A percentile compares a stretch with the other conserved stretches of the same genome.
These are phyloP conservation scores for Colletotrichum sp. DNA, from an alignment of 2,329 filamentous ascomycete species.

Conservation along the genomic window DNA sequence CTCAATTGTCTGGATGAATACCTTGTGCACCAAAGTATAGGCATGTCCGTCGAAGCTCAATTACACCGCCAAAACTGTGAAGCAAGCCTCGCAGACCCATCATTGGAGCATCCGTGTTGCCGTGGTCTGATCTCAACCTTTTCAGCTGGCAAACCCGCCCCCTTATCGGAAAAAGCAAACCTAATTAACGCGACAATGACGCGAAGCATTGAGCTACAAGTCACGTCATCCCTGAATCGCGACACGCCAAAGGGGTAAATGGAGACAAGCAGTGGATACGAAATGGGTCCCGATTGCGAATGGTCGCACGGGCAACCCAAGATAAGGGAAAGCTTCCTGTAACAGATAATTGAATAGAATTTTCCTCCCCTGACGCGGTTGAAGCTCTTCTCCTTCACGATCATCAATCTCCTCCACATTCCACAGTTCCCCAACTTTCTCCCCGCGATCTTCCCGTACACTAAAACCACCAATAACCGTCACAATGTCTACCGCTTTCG, in stretches of 20 bases:
- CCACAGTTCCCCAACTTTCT: background rate
- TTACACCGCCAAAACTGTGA: background rate
- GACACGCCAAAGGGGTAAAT: background rate
- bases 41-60: background rate
- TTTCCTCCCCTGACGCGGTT: background rate
- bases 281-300: background rate
- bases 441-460: background rate
- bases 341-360: background rate
- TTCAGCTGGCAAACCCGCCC: background rate
- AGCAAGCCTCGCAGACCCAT: background rate
- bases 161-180: background rate
- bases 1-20: background rate
- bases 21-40: background rate
- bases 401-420: background rate
- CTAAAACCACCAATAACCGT: background rate
- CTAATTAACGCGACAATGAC: background rate
- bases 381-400: background rate
- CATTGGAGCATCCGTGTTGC: background rate
- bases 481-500: slow-evolving; percentile 50
- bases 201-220: background rate
- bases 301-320: slow-evolving; percentile 1
- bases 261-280: background rate
- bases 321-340: background rate
- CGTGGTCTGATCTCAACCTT: background rate
- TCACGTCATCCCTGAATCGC: background rate